Conservation (phyloP, 2,329 filamentous ascomycete species). For the Penicillium sp. region DNA sequence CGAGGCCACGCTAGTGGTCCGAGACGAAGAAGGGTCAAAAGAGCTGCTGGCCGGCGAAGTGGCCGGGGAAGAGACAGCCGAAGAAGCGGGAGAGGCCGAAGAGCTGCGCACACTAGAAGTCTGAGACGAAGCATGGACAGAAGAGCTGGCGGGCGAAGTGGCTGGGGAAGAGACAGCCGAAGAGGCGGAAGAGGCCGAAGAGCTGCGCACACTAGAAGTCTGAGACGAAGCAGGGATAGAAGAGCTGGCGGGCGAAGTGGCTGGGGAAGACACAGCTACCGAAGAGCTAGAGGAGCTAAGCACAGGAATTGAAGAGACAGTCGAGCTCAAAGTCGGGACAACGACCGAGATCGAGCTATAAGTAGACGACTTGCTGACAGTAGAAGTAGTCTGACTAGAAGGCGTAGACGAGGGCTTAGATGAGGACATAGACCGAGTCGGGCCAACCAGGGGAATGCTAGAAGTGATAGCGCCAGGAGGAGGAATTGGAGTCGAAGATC, state of each 20-base stretch:
- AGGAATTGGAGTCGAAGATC: neutral
- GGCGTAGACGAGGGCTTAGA: neutral
- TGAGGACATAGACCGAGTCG: neutral
- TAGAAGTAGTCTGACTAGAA: neutral
- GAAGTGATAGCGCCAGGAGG: neutral
- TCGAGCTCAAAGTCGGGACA: neutral
- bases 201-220: neutral
- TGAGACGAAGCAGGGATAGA: slow-evolving; percentile 13
- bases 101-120: neutral
- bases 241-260: neutral
- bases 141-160: neutral
- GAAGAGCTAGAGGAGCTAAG: neutral
- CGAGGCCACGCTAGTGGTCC: slow-evolving; percentile 6
- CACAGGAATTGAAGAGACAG: too few species aligned
- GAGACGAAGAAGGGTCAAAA: slow-evolving; percentile 12
- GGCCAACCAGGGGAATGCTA: neutral
- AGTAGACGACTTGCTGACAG: neutral
- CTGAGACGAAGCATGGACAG: slow-evolving; percentile 13
- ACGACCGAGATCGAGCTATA: neutral
- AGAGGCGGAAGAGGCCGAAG: too few species aligned
- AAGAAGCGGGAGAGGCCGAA: neutral
- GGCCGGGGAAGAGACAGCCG: neutral
- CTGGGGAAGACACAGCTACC: neutral
- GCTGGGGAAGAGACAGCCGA: neutral
- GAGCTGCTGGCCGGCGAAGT: neutral